Evolutionary conservation across 257 asterid species (phyloP).

Genomic region (Leonotis leonurus): DNA sequence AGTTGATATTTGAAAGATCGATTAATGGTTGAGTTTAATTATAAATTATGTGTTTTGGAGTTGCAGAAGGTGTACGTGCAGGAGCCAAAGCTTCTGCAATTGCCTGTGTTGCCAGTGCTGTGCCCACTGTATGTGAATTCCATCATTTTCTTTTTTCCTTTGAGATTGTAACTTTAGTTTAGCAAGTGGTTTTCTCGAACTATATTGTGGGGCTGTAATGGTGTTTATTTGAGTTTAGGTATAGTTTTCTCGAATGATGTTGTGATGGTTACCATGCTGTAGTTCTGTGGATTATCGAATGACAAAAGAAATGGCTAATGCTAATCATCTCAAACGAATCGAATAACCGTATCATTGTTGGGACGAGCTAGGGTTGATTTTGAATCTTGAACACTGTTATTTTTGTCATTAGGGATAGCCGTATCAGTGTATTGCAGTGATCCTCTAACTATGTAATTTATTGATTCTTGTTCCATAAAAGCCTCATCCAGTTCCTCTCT

Average conservation of each 20-base stretch:
- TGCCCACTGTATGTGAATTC: constrained; percentile 48
- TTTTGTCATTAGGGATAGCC: no score
- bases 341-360: neutral
- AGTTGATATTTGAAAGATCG: no score
- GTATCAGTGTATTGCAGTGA: no score
- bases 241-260: neutral
- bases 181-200: no score
- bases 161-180: no score
- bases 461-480: neutral
- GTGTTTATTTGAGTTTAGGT: neutral
- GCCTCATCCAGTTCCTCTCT: neutral
- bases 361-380: neutral
- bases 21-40: no score
- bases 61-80: constrained; percentile 59
- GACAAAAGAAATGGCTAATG: no score
- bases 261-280: neutral
- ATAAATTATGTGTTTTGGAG: neutral
- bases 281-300: neutral
- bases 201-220: no score
- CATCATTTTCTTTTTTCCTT: constrained; percentile 2
- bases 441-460: neutral
- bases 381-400: neutral
- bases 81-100: constrained; percentile 67
- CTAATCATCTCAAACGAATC: neutral
- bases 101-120: constrained; percentile 55